phyloP scores from a whole-genome alignment of 768 basidiomycete genomes.

The Psilocybe cubensis region DNA sequence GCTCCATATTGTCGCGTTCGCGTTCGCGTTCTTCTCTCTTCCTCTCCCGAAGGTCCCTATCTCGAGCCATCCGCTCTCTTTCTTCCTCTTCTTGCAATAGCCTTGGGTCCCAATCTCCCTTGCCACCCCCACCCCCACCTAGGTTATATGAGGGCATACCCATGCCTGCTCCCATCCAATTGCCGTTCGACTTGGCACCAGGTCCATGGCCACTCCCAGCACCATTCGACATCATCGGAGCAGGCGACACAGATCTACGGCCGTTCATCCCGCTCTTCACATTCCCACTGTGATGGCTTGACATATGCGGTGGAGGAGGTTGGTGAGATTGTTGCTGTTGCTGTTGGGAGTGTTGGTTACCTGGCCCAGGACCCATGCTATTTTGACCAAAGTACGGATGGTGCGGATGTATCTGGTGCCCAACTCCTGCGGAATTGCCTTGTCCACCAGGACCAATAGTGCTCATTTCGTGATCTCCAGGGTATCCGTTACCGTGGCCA shows the following conservation, averaged over 20 bases:
- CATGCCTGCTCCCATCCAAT: conserved; percentile 38
- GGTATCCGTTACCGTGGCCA: conserved; percentile 21
- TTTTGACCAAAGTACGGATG: conserved; percentile 38
- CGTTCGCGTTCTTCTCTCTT: conserved; percentile 26
- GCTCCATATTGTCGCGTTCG: conserved; percentile 30
- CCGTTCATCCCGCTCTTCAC: conserved; percentile 24
- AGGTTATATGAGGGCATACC: conserved; percentile 22
- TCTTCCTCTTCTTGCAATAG: conserved; percentile 37
- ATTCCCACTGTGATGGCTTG: conserved; percentile 20
- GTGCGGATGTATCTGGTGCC: conserved; percentile 31
- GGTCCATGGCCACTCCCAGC: conserved; percentile 7
- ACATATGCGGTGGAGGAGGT: conserved; percentile 9
- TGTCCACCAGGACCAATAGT: conserved; percentile 20
- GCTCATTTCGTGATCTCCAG: conserved; percentile 29
- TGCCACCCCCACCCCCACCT: conserved; percentile 27
- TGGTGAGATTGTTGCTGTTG: conserved; percentile 6
- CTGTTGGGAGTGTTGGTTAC: conserved; percentile 14
- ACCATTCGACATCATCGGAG: conserved; percentile 33
- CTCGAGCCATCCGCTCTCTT: conserved; percentile 32
- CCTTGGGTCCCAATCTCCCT: conserved; percentile 28
- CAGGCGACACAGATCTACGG: conserved; percentile 43
- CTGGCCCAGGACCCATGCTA: conserved; percentile 20
- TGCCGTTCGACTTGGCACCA: conserved; percentile 33
- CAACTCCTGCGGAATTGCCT: conserved; percentile 17
- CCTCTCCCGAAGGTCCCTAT: conserved; percentile 24